These are phyloP conservation scores for Eucalyptus grandis DNA, from an alignment of 345 rosid species.

Conservation along the genomic window DNA sequence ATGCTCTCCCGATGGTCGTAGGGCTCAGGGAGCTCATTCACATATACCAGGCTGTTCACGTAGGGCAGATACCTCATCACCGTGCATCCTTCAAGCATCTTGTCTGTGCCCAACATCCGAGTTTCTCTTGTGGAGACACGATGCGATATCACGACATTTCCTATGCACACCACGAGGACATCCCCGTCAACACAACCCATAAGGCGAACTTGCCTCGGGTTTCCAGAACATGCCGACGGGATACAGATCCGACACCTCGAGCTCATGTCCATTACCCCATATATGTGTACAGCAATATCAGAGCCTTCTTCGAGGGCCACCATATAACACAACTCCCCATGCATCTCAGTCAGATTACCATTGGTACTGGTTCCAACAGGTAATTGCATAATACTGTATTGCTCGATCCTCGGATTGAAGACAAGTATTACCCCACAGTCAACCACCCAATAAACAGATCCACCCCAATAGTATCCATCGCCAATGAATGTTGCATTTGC, in stretches of 20 bases:
- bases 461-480: slow-evolving; percentile 11
- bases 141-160: not conserved
- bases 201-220: not conserved
- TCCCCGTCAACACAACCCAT: slow-evolving; percentile 9
- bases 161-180: not conserved
- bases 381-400: slow-evolving; percentile 6
- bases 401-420: slow-evolving; percentile 10
- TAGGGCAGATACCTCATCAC: slow-evolving; percentile 16
- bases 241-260: not conserved
- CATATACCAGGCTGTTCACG: slow-evolving; percentile 15
- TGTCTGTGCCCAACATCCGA: not conserved
- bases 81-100: not conserved
- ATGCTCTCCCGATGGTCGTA: not conserved
- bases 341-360: slow-evolving; percentile 12
- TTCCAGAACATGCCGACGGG: not conserved
- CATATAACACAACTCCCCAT: slow-evolving; percentile 22
- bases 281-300: not conserved
- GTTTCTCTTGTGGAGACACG: not conserved
- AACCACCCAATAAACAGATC: slow-evolving; percentile 12
- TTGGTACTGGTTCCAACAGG: not conserved
- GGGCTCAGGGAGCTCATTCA: not conserved
- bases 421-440: slow-evolving; percentile 1
- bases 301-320: not conserved
- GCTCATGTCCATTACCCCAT: slow-evolving; percentile 16
- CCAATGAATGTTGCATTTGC: not conserved